Evolutionary conservation across 805 yeast genomes (phyloP).

Genomic region (Kuraishia cidri): DNA sequence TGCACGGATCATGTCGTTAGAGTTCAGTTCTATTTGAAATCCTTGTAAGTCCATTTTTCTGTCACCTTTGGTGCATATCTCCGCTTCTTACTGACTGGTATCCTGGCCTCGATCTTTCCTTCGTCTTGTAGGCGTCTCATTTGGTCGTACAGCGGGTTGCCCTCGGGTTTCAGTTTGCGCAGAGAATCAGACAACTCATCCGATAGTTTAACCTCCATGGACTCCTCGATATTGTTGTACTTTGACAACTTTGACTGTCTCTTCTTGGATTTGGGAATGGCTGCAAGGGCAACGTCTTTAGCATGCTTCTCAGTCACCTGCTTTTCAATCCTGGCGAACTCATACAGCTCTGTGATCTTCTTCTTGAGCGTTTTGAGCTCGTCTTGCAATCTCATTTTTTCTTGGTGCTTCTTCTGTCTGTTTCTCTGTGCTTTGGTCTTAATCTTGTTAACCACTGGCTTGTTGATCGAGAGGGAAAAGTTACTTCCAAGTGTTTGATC

Average conservation of each 20-base stretch:
- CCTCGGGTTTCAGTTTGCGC: conserved; percentile 84
- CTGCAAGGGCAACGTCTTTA: conserved; percentile 3
- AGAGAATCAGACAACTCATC: conserved; percentile 84
- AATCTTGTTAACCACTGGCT: conserved; percentile 56
- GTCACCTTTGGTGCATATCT: conserved; percentile 68
- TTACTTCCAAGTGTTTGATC: conserved; percentile 20
- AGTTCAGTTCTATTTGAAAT: no score
- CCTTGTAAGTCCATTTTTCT: conserved; percentile 92
- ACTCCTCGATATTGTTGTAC: conserved; percentile 29
- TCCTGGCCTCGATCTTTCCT: conserved; percentile 83
- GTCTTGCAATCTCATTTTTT: conserved; percentile 42
- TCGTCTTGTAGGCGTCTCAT: conserved; percentile 74
- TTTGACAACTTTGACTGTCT: conserved; percentile 29
- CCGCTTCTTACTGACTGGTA: conserved; percentile 55
- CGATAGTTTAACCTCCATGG: conserved; percentile 73
- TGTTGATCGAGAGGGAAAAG: conserved; percentile 56
- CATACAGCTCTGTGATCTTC: conserved; percentile 51
- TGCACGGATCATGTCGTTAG: no score
- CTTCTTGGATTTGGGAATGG: conserved; percentile 9
- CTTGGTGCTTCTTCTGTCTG: conserved; percentile 53
- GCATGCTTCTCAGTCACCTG: conserved; percentile 2
- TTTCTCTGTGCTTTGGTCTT: conserved; percentile 78
- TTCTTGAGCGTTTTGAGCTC: conserved; percentile 48
- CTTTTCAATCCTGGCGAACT: conserved; percentile 33
- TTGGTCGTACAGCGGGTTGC: conserved; percentile 74